A percentile compares a stretch with the other conserved stretches of the same genome.
Evolutionary conservation across 306 rosid species (phyloP).

Genomic region (Comarum palustre): DNA sequence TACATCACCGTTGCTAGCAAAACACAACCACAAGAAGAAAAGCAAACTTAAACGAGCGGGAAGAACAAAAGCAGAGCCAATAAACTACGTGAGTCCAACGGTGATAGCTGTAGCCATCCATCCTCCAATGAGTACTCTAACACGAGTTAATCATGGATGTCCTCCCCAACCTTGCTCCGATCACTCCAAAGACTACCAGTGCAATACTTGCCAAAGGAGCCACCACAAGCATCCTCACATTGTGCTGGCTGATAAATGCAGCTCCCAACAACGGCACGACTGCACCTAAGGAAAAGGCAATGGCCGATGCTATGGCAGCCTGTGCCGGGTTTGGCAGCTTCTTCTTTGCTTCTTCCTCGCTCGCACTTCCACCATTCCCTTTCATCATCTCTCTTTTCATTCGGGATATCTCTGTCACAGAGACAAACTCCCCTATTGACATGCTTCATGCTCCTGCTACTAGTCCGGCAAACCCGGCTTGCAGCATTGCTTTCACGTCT

Average conservation of each 20-base stretch:
- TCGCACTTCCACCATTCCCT: background rate
- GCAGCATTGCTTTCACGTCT: constrained; percentile 44
- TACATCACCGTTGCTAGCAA: background rate
- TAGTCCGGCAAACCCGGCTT: constrained; percentile 55
- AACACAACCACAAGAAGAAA: background rate
- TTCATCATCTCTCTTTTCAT: constrained; percentile 33
- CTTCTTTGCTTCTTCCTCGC: constrained; percentile 19
- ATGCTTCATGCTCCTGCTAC: constrained; percentile 59
- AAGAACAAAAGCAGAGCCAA: constrained; percentile 25
- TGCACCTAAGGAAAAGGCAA: constrained; percentile 57
- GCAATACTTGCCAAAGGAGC: constrained; percentile 40
- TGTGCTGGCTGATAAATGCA: constrained; percentile 35
- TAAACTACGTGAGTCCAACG: constrained; percentile 51
- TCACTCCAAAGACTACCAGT: constrained; percentile 42
- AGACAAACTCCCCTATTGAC: constrained; percentile 65
- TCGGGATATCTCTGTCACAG: constrained; percentile 45
- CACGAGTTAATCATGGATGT: constrained; percentile 37
- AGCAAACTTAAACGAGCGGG: background rate
- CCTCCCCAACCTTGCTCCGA: constrained; percentile 43
- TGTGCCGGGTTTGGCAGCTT: constrained; percentile 44
- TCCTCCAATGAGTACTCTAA: constrained; percentile 47
- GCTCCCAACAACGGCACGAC: constrained; percentile 49
- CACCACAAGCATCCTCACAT: constrained; percentile 43
- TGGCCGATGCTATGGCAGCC: constrained; percentile 54
- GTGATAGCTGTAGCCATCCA: constrained; percentile 64